These are phyloP conservation scores for Herpetomonas tarakana DNA, from an alignment of 208 protist species.

Conservation along the genomic window DNA sequence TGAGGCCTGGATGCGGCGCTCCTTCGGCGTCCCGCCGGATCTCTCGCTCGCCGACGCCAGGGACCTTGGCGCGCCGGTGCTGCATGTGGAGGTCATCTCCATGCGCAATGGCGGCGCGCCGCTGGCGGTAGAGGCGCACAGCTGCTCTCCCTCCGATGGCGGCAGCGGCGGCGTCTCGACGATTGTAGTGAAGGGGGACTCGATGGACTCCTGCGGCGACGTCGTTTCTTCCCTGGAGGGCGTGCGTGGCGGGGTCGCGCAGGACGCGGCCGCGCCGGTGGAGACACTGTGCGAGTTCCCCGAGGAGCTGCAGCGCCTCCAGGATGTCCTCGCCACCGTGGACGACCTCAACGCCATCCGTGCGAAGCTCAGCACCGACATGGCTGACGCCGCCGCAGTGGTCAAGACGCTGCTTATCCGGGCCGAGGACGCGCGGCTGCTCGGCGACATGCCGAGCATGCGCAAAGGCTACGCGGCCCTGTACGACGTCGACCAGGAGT, in stretches of 20 bases:
- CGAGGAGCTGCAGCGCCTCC: conserved; percentile 53
- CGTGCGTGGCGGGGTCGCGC: conserved; percentile 29
- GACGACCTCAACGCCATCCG: conserved; percentile 85
- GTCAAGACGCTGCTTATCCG: conserved; percentile 90
- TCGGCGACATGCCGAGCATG: conserved; percentile 84
- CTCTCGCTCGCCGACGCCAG: conserved; percentile 22
- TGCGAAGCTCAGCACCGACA: conserved; percentile 89
- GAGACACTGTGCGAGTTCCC: conserved; percentile 74
- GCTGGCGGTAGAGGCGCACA: not conserved
- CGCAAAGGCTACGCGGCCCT: conserved; percentile 73
- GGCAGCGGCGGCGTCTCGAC: conserved; percentile 6
- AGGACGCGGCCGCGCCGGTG: conserved; percentile 14
- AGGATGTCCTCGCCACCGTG: conserved; percentile 63
- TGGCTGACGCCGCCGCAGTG: conserved; percentile 86
- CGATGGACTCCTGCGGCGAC: conserved; percentile 83
- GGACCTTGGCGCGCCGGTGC: conserved; percentile 16
- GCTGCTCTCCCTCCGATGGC: too few species aligned
- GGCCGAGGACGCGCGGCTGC: conserved; percentile 92
- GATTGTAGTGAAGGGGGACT: conserved; percentile 61
- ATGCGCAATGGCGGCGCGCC: conserved; percentile 46
- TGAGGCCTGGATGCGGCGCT: conserved; percentile 38
- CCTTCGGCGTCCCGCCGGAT: conserved; percentile 39
- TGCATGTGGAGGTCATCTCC: conserved; percentile 54
- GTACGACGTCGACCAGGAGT: conserved; percentile 85
- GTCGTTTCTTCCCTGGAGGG: conserved; percentile 79